phyloP scores from a whole-genome alignment of 495 filamentous ascomycete species.

The Talaromyces nanjingensis region DNA sequence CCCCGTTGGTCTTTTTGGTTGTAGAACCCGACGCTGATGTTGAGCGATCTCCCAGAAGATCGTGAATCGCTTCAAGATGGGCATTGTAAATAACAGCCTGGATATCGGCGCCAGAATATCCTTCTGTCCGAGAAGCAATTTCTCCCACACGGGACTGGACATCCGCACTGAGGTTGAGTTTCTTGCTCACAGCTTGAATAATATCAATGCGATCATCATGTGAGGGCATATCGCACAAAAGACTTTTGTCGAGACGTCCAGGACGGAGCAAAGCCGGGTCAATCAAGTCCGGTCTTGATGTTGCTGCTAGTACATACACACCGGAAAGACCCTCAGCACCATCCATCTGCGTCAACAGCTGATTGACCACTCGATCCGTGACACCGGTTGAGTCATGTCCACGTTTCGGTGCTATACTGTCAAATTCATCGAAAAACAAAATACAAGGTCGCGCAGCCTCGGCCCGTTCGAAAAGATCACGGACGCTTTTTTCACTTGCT shows the following conservation, averaged over 20 bases:
- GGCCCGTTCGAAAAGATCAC: conserved; percentile 90
- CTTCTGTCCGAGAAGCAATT: conserved; percentile 71
- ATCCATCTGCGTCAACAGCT: conserved; percentile 97
- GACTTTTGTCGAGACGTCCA: conserved; percentile 81
- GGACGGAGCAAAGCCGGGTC: conserved; percentile 88
- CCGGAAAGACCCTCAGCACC: conserved; percentile 91
- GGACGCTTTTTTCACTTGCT: conserved; percentile 87
- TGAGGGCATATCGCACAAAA: conserved; percentile 81
- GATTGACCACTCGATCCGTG: conserved; percentile 97
- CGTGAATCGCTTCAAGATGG: conserved; percentile 93
- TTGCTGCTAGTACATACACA: conserved; percentile 93
- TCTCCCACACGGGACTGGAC: conserved; percentile 49
- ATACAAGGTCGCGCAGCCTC: conserved; percentile 85
- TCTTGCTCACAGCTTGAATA: conserved; percentile 68
- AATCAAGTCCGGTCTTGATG: conserved; percentile 83
- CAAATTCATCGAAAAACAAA: conserved; percentile 97
- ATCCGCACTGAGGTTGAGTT: conserved; percentile 60
- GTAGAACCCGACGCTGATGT: conserved; percentile 29
- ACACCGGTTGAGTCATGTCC: conserved; percentile 96
- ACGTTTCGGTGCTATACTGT: conserved; percentile 93
- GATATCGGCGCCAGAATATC: conserved; percentile 92
- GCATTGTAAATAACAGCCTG: conserved; percentile 95
- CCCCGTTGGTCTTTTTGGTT: conserved; percentile 20
- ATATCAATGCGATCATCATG: conserved; percentile 80
- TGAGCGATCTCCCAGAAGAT: conserved; percentile 63